Evolutionary conservation across 2,329 filamentous ascomycete genomes (phyloP), one percentile per base, ranked within the genome.

Genomic region (Fusarium metavorans): DNA sequence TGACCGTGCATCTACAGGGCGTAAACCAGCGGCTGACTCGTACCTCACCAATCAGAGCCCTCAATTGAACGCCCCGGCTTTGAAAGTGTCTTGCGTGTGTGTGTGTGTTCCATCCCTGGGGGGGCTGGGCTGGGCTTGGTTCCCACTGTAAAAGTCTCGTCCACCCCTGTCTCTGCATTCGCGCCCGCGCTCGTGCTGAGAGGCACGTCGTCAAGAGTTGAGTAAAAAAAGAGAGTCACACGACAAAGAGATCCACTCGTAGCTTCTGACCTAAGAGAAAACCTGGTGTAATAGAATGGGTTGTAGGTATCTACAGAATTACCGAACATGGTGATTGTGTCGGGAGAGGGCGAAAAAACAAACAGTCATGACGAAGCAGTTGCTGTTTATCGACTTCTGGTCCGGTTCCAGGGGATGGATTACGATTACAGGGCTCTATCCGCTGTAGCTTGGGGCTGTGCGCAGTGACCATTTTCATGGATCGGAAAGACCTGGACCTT

Each of bases 1-100:
- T 68, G 68, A 72, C 64, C 64, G 64, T 74, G 68, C 71, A 65
- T 66, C 41, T 16, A 56, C 63, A 67, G 57, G 66, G 27, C 54
- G 27, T 63, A 35, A 61, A 70, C 20, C 62, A 35, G 68, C 68
- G 68, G 68, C 68, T 74, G 72, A 74, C 72, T 70, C 61, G 43
- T 39, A 13, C 6, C 13, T 10, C 16, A 11, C 72, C 72, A 74
- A 74, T 75, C 39, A 70, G 6, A 63, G 43, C 8, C 34, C 30
- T 54, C 72, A 74, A 74, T 74, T 74, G 72, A 57, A 52, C 39
- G 61, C 72, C 62, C 58, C 67, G 64, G 61, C 60, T 66, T 66
- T 73, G 23, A 10, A 10, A 16, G 57, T 37, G 32, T 68, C 45
- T 63, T 61, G 58, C 35, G 41, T 60, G 58, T 39, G 48, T 43